Conservation (phyloP, 257 asterid species). For the Ajuga chamaepitys region DNA sequence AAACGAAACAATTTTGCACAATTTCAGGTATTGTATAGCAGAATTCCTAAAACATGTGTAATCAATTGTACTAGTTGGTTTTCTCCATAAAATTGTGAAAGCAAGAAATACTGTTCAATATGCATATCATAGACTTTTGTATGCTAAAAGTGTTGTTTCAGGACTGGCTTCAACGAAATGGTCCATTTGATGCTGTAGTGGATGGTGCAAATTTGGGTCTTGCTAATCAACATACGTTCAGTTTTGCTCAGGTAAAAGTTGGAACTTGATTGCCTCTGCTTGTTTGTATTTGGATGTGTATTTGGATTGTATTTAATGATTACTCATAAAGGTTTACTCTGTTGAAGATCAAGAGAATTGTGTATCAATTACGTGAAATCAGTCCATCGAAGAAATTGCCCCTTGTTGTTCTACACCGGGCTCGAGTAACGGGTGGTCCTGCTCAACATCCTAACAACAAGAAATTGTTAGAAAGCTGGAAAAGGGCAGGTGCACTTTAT, state of each 20-base stretch:
- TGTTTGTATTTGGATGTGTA: not conserved
- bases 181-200: slow-evolving; percentile 90
- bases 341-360: slow-evolving; percentile 53
- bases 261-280: not conserved
- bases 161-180: slow-evolving; percentile 83
- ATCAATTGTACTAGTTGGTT: not conserved
- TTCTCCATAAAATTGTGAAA: not conserved
- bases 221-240: slow-evolving; percentile 36
- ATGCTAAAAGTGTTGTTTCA: slow-evolving; percentile 31
- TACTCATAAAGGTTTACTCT: slow-evolving; percentile 7
- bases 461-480: slow-evolving; percentile 72
- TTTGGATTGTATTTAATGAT: not conserved
- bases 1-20: slow-evolving; percentile 43
- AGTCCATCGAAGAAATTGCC: slow-evolving; percentile 75
- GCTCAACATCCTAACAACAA: slow-evolving; percentile 69
- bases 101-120: not conserved
- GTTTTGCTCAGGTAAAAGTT: slow-evolving; percentile 50
- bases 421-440: slow-evolving; percentile 73
- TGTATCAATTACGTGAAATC: slow-evolving; percentile 42
- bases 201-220: slow-evolving; percentile 86
- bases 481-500: slow-evolving; percentile 72
- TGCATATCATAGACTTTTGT: too few relatives aligned
- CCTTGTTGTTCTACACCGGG: slow-evolving; percentile 73
- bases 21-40: slow-evolving; percentile 63
- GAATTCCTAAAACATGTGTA: not conserved